Evolutionary conservation across 257 asterid genomes (phyloP), one percentile per base, ranked within the genome.

Genomic region (Anisodus tanguticus): DNA sequence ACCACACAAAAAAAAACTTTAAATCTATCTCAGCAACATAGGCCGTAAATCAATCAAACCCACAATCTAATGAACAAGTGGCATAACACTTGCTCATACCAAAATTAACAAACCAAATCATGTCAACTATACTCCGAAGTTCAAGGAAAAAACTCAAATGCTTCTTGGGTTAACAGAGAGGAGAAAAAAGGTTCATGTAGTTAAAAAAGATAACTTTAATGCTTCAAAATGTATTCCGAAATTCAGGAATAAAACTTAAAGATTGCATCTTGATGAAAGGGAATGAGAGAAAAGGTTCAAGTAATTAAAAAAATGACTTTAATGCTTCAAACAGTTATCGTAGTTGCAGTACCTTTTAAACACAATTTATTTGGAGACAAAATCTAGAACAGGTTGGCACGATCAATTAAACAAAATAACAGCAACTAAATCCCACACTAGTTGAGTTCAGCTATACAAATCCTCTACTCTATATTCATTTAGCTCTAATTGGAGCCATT

Each of bases 1-100:
- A 80, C 72, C 84, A 86, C 26, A 53, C 63, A 0, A 81, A 19
- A 81, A 19, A 71, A 31, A 43, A 64, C 76, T 76, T 3, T 51
- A 84, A 67, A 86, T 35, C 47, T 81, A 37, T 76, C 62, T 26
- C 26, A 72, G 41, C 3, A 47, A 49, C 17, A 76, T 13, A 76
- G 47, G 63, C 6, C 5, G 1, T 4, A n/a, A 76, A 12, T 9
- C 43, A 74, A 49, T n/a, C 43, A 19, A 74, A 49, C 22, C n/a
- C 39, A 71, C 35, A 71, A 45, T 71, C 80, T 31, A 71, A 71
- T n/a, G 57, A n/a, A 71, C 58, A 74, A 74, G 16, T 60, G 2
- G 12, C 2, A 76, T 12, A 76, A 74, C 22, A 76, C 35, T 26
- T 76, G 63, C 45, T n/a, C 11, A 2, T 22, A 76, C 63, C 4